Evolutionary conservation across 257 asterid species (phyloP), one percentile per base, ranked within the genome.

Genomic region (Capsicum pubescens): DNA sequence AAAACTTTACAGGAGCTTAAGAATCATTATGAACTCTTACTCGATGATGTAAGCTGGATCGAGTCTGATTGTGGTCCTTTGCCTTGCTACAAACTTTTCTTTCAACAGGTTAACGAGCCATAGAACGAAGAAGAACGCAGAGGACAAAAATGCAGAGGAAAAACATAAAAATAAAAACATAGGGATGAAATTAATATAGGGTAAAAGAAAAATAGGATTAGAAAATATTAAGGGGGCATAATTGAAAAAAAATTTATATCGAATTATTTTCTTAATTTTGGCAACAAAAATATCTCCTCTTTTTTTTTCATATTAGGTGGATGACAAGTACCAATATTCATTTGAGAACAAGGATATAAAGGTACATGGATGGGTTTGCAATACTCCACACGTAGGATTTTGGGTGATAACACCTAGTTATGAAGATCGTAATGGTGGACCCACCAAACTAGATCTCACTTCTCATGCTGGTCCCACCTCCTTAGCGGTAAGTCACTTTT

Each of bases 281-380:
- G 74, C 36, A 67, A 67, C 21, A 21, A 67, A 67, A 67, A 26
- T 58, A 4, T 15, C 19, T 3, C 3, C 3, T 1, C 16, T 1
- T 35, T 7, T 19, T 19, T 36, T 8, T 8, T 8, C 3, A 50
- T 67, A 35, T 64, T 66, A 85, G 87, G 87, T 85, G 36, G 87
- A 85, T 58, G 87, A 85, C 57, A 85, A 85, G 19, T 85, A 81
- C 70, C 85, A 81, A 61, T 85, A 81, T 63, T 81, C 85, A 8
- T 81, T 63, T 9, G 85, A 85, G 10, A 85, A 81, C 36, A 85
- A 85, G n/a, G 87, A 85, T 52, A 82, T 36, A 14, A 59, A 50
- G 8, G 85, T 81, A 19, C 87, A 85, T 59, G 87, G 87, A 26
- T 81, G 87, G 87, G 15, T 82, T 55, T 69, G 83, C 19, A 46